Evolutionary conservation across 768 basidiomycete genomes (phyloP), one percentile per base, ranked within the genome.

Genomic region (Russula sp.): DNA sequence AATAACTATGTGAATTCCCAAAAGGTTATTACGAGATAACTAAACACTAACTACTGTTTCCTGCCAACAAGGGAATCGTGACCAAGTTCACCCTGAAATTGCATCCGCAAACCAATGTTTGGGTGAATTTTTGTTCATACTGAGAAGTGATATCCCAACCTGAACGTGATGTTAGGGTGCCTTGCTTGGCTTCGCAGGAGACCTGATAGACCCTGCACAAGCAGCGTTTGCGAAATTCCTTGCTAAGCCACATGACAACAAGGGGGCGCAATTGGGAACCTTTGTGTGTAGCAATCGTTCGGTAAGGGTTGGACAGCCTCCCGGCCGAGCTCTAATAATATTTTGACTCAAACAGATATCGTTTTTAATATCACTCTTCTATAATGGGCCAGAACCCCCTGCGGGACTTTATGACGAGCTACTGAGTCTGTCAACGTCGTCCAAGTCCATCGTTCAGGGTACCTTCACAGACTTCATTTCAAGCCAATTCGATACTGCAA

Each of bases 391-490:
- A 29, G 25, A 29, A 29, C 25, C 25, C 25, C 25, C 25, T 6
- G 46, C 66, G 0, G 79, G 78, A 35, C 73, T 79, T 11, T 83
- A 81, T 58, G 79, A 82, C 52, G 73, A 71, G 7, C 78, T 81
- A 64, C 61, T 80, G n/a, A 69, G 70, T 2, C 75, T 81, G 29
- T 73, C 75, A 13, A 58, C 63, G 13, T 39, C 79, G 20, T 66
- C 68, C 1, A 66, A 58, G 2, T 77, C 76, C 0, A 66, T 75
- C 13, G 71, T 70, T 29, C 77, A 78, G 52, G 25, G 70, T 3
- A 71, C 72, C 2, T 67, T 81, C 2, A 74, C 78, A 8, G 61
- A 68, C 47, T 57, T 74, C 0, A 59, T 73, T 9, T 75, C 76
- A 8, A 64, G 73, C 0, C 76, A 60, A 60, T 62, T 1, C 74